Conservation (phyloP, 495 filamentous ascomycete species). For the Filosporella fistucella region DNA sequence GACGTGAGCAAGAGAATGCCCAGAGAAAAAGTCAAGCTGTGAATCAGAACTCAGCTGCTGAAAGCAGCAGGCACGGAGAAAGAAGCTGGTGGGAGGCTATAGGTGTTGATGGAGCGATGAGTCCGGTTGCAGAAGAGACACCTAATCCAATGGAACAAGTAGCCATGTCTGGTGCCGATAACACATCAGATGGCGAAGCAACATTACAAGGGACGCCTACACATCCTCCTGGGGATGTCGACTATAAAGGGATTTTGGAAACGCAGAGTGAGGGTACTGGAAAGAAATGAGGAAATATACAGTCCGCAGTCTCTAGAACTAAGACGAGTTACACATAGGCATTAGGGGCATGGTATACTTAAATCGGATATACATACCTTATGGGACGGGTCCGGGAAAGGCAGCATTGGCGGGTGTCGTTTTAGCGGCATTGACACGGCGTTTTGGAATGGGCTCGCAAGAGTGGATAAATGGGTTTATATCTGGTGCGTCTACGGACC, state of each 20-base stretch:
- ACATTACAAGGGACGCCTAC: neutral
- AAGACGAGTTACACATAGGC: no score
- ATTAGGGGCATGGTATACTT: no score
- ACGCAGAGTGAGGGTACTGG: neutral
- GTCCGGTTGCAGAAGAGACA: slow-evolving; percentile 19
- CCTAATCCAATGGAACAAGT: slow-evolving; percentile 17
- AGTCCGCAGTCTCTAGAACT: no score
- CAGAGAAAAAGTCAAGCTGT: slow-evolving; percentile 13
- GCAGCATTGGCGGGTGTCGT: neutral
- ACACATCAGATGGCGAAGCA: neutral
- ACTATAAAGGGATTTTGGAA: neutral
- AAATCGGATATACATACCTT: no score
- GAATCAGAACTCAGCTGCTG: neutral
- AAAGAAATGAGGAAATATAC: no score
- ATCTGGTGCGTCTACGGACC: slow-evolving; percentile 22
- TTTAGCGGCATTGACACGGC: slow-evolving; percentile 6
- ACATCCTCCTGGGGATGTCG: neutral
- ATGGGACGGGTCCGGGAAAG: no score
- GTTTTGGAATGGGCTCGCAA: neutral
- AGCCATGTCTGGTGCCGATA: neutral
- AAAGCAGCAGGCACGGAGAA: slow-evolving; percentile 3
- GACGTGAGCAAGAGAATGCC: slow-evolving; percentile 36
- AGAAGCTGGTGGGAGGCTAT: slow-evolving; percentile 22
- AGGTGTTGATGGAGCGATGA: slow-evolving; percentile 17
- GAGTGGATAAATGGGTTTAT: neutral